Evolutionary conservation across 2,329 filamentous ascomycete genomes (phyloP).

Genomic region (Fusarium odoratissimum): DNA sequence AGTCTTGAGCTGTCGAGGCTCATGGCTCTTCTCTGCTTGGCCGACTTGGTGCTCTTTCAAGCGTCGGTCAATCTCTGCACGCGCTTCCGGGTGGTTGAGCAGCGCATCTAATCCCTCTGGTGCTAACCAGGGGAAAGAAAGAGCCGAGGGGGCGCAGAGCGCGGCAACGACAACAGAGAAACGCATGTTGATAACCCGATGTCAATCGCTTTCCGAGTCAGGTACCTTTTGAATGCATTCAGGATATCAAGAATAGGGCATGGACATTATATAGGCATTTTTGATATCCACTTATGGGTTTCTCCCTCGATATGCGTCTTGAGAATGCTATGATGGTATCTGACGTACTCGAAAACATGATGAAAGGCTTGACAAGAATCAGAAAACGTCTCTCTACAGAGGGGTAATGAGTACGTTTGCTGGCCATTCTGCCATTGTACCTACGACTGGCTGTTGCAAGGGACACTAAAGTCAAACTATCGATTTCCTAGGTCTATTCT

Average conservation of each 20-base stretch:
- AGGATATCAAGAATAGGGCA: too few relatives aligned
- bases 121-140: conserved; percentile 25
- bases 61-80: conserved; percentile 22
- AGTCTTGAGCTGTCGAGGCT: conserved; percentile 7
- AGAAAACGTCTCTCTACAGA: neutral
- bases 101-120: conserved; percentile 19
- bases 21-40: neutral
- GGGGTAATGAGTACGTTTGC: neutral
- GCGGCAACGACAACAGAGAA: conserved; percentile 5
- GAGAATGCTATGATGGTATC: neutral
- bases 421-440: neutral
- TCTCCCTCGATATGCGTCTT: too few relatives aligned
- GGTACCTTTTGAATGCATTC: too few relatives aligned
- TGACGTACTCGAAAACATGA: conserved; percentile 11
- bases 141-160: conserved; percentile 9
- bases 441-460: neutral
- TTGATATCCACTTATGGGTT: neutral
- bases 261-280: neutral
- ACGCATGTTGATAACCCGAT: neutral
- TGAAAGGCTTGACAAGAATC: neutral
- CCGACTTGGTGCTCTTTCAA: neutral
- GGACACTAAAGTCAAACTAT: conserved; percentile 11
- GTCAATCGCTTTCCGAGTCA: neutral
- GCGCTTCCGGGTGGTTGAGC: conserved; percentile 19
- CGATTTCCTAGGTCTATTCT: conserved; percentile 1